phyloP scores from a whole-genome alignment of 2,329 filamentous ascomycete genomes.

The Microsporum audouinii region DNA sequence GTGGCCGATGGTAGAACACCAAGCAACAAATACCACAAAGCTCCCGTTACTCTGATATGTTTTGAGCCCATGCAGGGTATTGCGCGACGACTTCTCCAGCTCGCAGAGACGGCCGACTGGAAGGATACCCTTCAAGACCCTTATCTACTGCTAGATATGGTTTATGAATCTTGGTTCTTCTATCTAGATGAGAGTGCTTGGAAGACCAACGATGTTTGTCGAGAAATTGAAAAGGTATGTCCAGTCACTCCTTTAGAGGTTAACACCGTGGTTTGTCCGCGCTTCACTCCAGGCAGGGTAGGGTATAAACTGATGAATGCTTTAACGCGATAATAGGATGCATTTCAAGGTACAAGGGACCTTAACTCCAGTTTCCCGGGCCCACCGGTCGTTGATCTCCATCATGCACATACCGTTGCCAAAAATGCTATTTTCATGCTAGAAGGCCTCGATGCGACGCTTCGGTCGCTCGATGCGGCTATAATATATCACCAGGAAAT shows the following conservation, averaged over 20 bases:
- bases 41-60: background rate
- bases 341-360: background rate
- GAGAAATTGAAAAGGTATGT: background rate
- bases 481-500: background rate
- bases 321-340: background rate
- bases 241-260: background rate
- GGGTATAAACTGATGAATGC: background rate
- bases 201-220: background rate
- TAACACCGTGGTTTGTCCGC: too few relatives aligned
- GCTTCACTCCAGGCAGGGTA: background rate
- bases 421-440: background rate
- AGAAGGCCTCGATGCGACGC: background rate
- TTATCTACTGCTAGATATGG: background rate
- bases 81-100: background rate
- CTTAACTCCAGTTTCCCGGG: background rate
- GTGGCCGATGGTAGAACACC: background rate
- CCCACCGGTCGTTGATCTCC: background rate
- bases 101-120: background rate
- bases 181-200: background rate
- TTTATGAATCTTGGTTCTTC: background rate
- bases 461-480: background rate
- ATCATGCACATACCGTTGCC: background rate
- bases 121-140: background rate
- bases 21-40: background rate
- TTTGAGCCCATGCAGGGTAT: background rate